These are phyloP conservation scores for Exophiala sp. DNA, from an alignment of 2,329 filamentous ascomycete genomes.

Conservation along the genomic window DNA sequence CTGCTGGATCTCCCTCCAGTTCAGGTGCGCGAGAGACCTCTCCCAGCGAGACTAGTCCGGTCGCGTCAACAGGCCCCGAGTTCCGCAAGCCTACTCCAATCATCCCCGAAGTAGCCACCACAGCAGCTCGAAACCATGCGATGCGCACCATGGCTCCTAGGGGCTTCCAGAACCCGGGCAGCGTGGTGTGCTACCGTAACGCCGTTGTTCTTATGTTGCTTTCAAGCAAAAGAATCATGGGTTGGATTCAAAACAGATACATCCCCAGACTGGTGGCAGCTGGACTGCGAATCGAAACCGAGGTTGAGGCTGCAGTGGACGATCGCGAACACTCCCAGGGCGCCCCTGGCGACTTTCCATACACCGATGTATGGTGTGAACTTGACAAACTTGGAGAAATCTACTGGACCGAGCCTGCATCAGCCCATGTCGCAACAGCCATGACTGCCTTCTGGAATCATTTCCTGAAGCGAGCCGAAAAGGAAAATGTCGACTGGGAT, in stretches of 20 bases:
- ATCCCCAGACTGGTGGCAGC: conserved; percentile 8
- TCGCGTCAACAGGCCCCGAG: conserved; percentile 10
- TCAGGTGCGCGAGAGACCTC: neutral
- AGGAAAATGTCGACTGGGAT: neutral
- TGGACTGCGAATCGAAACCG: conserved; percentile 2
- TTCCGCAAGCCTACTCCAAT: neutral
- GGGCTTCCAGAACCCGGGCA: conserved; percentile 1
- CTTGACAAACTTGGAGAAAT: conserved; percentile 5
- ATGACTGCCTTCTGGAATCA: conserved; percentile 12
- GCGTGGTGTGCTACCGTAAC: conserved; percentile 19
- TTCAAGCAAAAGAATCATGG: conserved; percentile 14
- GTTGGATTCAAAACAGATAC: conserved; percentile 17
- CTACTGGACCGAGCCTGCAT: conserved; percentile 2
- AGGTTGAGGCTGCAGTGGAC: neutral
- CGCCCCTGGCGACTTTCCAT: neutral
- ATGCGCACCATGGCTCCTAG: neutral
- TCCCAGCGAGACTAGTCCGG: conserved; percentile 2
- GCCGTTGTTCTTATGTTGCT: conserved; percentile 15
- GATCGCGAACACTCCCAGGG: neutral
- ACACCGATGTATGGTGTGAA: conserved; percentile 20
- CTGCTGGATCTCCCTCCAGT: too few relatives aligned
- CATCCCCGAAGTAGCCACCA: neutral
- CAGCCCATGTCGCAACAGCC: neutral
- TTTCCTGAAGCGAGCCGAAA: neutral
- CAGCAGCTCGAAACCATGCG: neutral